phyloP scores from a whole-genome alignment of 371 early-diverging fungal genomes.

The Mortierella sp. region DNA sequence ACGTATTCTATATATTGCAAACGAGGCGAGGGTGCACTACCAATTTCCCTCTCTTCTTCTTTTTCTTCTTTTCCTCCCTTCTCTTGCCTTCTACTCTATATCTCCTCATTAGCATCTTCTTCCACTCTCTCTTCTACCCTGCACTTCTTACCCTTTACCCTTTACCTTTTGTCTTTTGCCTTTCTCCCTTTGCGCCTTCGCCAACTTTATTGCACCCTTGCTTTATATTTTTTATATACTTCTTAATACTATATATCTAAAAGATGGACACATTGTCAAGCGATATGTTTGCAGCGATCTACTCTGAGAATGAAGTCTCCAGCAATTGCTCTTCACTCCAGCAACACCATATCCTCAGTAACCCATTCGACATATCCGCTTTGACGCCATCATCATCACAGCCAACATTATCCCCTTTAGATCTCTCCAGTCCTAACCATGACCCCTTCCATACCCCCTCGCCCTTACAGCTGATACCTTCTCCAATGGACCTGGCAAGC shows the following conservation, averaged over 20 bases:
- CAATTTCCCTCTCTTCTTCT: not conserved
- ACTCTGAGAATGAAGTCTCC: conserved; percentile 9
- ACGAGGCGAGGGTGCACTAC: not conserved
- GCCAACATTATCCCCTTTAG: conserved; percentile 10
- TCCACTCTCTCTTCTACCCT: not conserved
- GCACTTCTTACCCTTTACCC: not conserved
- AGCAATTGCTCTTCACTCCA: conserved; percentile 3
- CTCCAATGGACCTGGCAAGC: conserved; percentile 17
- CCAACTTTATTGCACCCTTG: not conserved
- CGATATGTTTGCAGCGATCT: conserved; percentile 25
- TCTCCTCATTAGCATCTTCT: conserved; percentile 1
- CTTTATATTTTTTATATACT: not conserved
- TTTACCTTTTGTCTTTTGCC: not conserved
- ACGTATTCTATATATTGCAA: not conserved
- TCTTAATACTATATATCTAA: not conserved
- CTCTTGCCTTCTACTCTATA: not conserved
- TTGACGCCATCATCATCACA: conserved; percentile 19
- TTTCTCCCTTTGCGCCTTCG: not conserved
- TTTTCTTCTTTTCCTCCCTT: not conserved
- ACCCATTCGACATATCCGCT: conserved; percentile 9
- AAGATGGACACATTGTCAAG: conserved; percentile 5
- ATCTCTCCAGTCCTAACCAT: conserved; percentile 2
- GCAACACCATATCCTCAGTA: not conserved
- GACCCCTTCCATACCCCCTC: conserved; percentile 27
- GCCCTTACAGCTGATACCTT: conserved; percentile 15